Base-by-base conservation (phyloP, 805 yeast genomes). In the Ogataea salicorniae region DNA sequence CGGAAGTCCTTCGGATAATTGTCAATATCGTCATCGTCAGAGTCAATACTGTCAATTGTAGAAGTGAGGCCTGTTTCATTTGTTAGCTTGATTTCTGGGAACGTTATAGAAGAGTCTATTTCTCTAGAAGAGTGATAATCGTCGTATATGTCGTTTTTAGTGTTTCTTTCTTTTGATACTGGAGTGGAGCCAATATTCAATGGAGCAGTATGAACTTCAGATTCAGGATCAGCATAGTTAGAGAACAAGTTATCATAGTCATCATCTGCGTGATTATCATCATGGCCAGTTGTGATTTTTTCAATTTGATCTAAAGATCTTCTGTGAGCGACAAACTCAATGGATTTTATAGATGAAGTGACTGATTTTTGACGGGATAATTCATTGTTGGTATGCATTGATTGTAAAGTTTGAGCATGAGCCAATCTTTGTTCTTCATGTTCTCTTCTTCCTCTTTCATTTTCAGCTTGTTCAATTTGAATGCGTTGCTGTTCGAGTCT, bases 281-380 rank as follows among this genome's bases (percentile, higher is more conserved):
- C 36, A 14, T 37, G 22, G 5, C 26, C 39, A 6, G 54, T 51
- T 2, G 57, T 60, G 31, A 48, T 17, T 9, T 44, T 40, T 36
- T 56, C 65, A 29, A 55, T 58, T 29, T 66, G 67, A 11, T 38
- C 20, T 14, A 51, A 34, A 14, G 66, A 62, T 37, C 54, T 62
- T 48, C 59, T 56, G 45, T 67, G 72, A 0, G 65, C 61, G 17
- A 62, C 59, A 37, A 68, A 64, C 34, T 66, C 64, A 35, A 70
- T 61, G 14, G 66, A 59, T 9, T 47, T 50, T 14, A 45, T 49
- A 7, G 63, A 60, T 5, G 46, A n/a, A 5, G 61, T 40, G 9
- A 36, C 39, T 2, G 54, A 42, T 26, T 33, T 31, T 17, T 31
- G 36, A 23, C 51, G 46, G 22, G 46, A 18, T 4, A 39, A 34